These are phyloP conservation scores for Peniophora sp. DNA, from an alignment of 1,284 basidiomycete genomes.

Conservation along the genomic window DNA sequence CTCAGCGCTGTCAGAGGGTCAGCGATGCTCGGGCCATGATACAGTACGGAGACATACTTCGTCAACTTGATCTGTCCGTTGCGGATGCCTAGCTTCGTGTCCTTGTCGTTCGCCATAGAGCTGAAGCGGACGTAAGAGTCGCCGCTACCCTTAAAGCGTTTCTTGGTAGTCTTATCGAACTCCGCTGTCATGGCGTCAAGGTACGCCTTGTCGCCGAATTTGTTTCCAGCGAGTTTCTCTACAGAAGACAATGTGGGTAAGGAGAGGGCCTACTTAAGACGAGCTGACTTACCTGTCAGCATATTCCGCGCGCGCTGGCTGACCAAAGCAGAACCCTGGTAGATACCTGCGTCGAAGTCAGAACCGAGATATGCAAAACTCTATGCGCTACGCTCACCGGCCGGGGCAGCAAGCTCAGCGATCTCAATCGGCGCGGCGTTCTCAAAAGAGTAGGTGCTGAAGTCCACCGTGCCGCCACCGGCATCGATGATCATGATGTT, in stretches of 20 bases:
- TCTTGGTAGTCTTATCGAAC: constrained; percentile 47
- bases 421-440: constrained; percentile 4
- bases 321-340: background rate
- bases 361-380: no score
- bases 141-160: constrained; percentile 34
- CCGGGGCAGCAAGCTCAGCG: constrained; percentile 7
- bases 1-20: constrained; percentile 19
- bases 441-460: constrained; percentile 8
- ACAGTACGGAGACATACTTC: constrained; percentile 24
- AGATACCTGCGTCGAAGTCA: background rate
- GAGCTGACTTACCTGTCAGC: constrained; percentile 18
- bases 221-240: constrained; percentile 23
- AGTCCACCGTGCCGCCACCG: constrained; percentile 12
- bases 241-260: constrained; percentile 13
- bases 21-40: background rate
- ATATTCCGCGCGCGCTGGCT: constrained; percentile 8
- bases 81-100: constrained; percentile 33
- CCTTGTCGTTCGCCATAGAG: constrained; percentile 31
- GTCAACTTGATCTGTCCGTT: constrained; percentile 36
- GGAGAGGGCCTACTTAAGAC: constrained; percentile 14
- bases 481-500: constrained; percentile 11
- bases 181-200: constrained; percentile 33
- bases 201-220: constrained; percentile 24
- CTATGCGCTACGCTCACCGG: constrained; percentile 10
- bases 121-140: constrained; percentile 44